Evolutionary conservation across 345 rosid genomes (phyloP).

Genomic region (Kandelia obovata): DNA sequence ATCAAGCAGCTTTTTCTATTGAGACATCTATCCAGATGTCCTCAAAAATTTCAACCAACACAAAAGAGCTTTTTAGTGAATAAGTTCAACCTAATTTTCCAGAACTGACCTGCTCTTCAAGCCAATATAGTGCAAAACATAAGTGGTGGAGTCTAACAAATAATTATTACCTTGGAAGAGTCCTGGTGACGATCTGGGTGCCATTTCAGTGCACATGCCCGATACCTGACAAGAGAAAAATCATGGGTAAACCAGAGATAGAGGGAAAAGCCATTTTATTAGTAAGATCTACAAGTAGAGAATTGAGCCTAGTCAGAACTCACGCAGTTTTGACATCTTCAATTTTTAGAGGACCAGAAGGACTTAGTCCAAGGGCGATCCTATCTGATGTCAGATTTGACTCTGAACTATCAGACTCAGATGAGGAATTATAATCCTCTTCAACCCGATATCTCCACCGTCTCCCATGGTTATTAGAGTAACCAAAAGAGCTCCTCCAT

Average conservation of each 20-base stretch:
- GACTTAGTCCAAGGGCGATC: slow-evolving; percentile 68
- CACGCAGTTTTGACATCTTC: slow-evolving; percentile 84
- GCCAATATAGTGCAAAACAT: not conserved
- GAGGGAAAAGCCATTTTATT: not conserved
- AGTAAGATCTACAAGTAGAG: not conserved
- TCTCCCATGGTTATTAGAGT: slow-evolving; percentile 39
- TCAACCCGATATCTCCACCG: slow-evolving; percentile 43
- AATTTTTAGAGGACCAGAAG: slow-evolving; percentile 70
- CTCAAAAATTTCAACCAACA: not conserved
- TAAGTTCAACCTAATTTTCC: no score
- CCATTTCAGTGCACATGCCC: slow-evolving; percentile 85
- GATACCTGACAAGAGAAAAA: slow-evolving; percentile 47
- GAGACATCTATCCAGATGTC: not conserved
- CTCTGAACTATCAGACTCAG: slow-evolving; percentile 45
- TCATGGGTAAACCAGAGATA: not conserved
- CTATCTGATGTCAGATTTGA: slow-evolving; percentile 57
- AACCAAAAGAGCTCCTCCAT: slow-evolving; percentile 37
- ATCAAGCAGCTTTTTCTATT: not conserved
- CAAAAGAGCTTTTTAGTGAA: no score
- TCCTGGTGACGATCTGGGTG: slow-evolving; percentile 92
- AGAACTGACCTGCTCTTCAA: not conserved
- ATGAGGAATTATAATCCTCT: slow-evolving; percentile 53
- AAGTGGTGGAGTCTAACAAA: not conserved
- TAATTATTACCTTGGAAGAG: slow-evolving; percentile 60
- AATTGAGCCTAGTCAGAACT: slow-evolving; percentile 25